Base-by-base conservation (phyloP, 306 rosid species). In the Senna siamea region DNA sequence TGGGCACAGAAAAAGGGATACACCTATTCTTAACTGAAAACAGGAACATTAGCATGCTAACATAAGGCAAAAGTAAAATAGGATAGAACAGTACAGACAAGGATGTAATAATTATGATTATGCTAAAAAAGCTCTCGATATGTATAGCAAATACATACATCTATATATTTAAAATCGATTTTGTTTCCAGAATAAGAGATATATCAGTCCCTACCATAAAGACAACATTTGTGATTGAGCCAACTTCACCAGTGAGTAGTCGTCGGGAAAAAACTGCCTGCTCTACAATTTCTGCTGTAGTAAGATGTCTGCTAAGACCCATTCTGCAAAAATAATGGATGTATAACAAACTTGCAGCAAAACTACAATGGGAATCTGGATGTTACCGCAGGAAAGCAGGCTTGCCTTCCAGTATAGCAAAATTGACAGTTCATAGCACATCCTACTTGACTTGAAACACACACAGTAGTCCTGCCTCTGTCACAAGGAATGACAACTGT, bases 361-460 rank as follows among this genome's bases (percentile, higher is more conserved):
- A 75, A 61, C 61, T 74, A 51, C 50, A 34, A 48, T 12, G 32
- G 18, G 23, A 58, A 60, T 11, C 40, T 1, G 32, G 43, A 3
- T 13, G 52, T 4, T 40, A 72, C 12, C 30, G 64, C 54, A 44
- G 23, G 63, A 79, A 78, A 40, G 23, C 41, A 74, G 66, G 70
- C 87, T 83, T 78, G 78, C 97, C 98, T 89, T 84, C 98, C 97
- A 55, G 97, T 93, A 76, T 76, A 93, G 84, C 98, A 93, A 81
- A 93, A 91, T 69, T 93, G 97, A 77, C 98, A 91, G 68, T 93
- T 93, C 98, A 91, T 85, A 70, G 96, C 96, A 65, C 98, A 93
- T 23, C 97, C 98, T 73, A 93, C 98, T 87, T 93, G 98, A 86
- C 98, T 93, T 15, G 97, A 93, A 80, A 93, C 97, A 68, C 98